Evolutionary conservation across 2,329 filamentous ascomycete genomes (phyloP), one percentile per base, ranked within the genome.

Genomic region (Pseudopithomyces chartarum): DNA sequence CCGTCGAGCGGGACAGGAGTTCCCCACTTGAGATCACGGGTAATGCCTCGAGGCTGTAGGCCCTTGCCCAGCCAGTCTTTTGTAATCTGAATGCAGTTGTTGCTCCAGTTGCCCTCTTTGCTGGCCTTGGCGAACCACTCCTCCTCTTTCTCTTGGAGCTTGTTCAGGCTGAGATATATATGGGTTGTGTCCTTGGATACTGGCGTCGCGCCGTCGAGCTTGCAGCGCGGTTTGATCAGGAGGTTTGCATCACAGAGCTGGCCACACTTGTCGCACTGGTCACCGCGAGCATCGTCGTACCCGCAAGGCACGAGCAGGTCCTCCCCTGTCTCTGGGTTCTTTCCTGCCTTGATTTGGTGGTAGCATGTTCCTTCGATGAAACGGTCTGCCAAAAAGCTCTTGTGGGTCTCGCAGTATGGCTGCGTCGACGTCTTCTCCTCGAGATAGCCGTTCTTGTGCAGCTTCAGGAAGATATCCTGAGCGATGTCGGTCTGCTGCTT

Each of bases 11-110:
- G 84, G 12, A 87, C 84, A 2, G 84, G 81, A 7, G 85, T 86
- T 70, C 94, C 94, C 94, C 94, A 97, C 74, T 90, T 93, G 58
- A 97, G 81, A 80, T 98, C 94, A 42, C 94, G 83, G 12, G 94
- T 97, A 73, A 98, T 98, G 62, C 91, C 91, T 66, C 94, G 88
- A 47, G 89, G 88, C 74, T 94, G 88, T 56, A 98, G 80, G 6
- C 94, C 94, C 80, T 94, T 89, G 57, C 88, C 87, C 59, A 96
- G 79, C 91, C 91, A 95, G 4, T 87, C 87, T 69, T 90, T 85
- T 15, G 91, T 93, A 66, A 95, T 95, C 61, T 85, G 83, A 56
- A 87, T 80, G 52, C 89, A 89, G 71, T 94, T 95, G 51, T 84
- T 80, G 55, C 87, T 89, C 91, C 91, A 95, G 39, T 81, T 83